Base-by-base conservation (phyloP, 495 filamentous ascomycete species). In the Penicillium steckii region DNA sequence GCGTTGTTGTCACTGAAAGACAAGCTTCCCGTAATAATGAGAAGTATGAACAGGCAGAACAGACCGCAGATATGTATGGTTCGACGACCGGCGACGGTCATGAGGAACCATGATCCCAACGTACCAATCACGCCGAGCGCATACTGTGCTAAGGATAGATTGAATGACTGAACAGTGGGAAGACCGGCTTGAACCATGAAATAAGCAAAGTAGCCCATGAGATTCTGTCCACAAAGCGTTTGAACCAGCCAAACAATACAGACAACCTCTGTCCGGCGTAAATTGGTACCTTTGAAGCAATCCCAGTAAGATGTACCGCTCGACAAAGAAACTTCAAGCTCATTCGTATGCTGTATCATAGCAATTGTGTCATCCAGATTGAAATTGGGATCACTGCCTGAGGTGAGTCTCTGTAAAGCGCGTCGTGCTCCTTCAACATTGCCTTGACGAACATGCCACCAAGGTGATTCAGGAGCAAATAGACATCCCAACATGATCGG, bases 341-440 rank as follows among this genome's bases (percentile, higher is more conserved):
- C 80, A 27, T 83, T 85, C 5, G 85, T 88, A 58, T 86, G 85
- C 19, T 84, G 79, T 76, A 89, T 89, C 83, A 89, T 86, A 26
- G 85, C 79, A 22, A 90, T 69, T 2, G 84, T 85, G 60, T 88
- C 82, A 55, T 86, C 80, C 2, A 78, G 67, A 45, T 88, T 72
- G 55, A 87, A 84, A 26, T 76, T 66, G 0, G 74, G 75, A 53
- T 84, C 78, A 17, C 53, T 41, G 18, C 70, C 62, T 37, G 73
- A 78, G 1, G 78, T 83, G 19, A 90, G 68, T 10, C 85, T 80
- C 17, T 75, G 72, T 15, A 91, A 68, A 8, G 83, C 72, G 3
- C 38, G 18, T 22, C 38, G 38, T 7, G 87, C 87, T 18, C 83
- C 77, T 9, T 83, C 79, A 19, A 78, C 65, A 22, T 74, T 74